Evolutionary conservation across 73 alveolate genomes (phyloP).

Genomic region (Durusdinium trenchii): DNA sequence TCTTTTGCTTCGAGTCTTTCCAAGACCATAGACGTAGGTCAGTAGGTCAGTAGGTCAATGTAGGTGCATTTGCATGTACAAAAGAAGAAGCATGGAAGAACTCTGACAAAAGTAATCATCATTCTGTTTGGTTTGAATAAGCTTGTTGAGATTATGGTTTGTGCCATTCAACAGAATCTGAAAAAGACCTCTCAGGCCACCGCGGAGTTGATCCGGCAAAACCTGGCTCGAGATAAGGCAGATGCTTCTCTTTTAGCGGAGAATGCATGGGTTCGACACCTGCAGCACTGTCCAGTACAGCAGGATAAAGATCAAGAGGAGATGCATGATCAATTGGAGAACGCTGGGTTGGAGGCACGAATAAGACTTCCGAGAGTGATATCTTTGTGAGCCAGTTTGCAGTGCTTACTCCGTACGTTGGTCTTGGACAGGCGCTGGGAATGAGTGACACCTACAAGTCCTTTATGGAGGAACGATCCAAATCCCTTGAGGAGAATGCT

Average conservation of each 20-base stretch:
- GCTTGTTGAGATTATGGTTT: no score
- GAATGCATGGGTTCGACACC: background rate
- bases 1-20: no score
- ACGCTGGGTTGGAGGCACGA: conserved; percentile 77
- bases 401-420: no score
- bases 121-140: no score
- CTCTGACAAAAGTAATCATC: no score
- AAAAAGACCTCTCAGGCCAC: conserved; percentile 61
- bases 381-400: no score
- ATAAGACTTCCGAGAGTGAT: background rate
- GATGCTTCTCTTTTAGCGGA: background rate
- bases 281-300: background rate
- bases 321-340: conserved; percentile 84
- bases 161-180: no score
- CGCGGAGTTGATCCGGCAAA: conserved; percentile 86
- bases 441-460: conserved; percentile 94
- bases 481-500: conserved; percentile 22
- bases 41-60: background rate
- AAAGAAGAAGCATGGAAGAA: no score
- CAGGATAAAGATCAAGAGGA: conserved; percentile 81
- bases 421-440: conserved; percentile 52
- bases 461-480: conserved; percentile 67
- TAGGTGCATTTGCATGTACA: background rate
- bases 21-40: background rate
- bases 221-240: conserved; percentile 72